Evolutionary conservation across 306 rosid species (phyloP), one percentile per base, ranked within the genome.

Genomic region (Parietaria judaica): DNA sequence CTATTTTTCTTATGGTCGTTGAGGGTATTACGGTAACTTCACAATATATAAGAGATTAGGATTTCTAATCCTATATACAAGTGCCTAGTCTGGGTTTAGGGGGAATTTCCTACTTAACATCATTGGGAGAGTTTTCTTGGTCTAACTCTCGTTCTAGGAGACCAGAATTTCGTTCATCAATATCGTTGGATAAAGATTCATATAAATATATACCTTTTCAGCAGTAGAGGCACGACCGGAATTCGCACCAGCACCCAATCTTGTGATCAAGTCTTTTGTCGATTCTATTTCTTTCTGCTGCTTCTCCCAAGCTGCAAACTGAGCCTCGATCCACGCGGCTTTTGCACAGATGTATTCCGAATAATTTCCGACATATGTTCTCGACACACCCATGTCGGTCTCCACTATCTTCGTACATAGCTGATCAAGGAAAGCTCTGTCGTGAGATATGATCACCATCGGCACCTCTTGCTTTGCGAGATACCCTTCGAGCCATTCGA

Each of bases 321-420:
- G 96, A 62, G 88, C 64, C 77, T 88, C 98, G 62, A 82, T 80
- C 98, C 98, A 92, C 47, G 81, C 79, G 47, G 90, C 96, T 75
- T 76, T 92, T 55, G 91, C 78, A 74, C 80, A 8, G 12, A 88
- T 62, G 72, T 70, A 92, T 76, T 86, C 75, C 7, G 98, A 92
- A 82, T 92, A 92, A 69, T 92, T 92, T 64, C 98, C 98, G 35
- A 66, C 88, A 56, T 51, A 92, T 9, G 95, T 92, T 65, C 94
- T 84, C 64, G 95, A 75, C 17, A 88, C 84, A 59, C 96, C 99
- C 95, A 92, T 80, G 61, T 88, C 99, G 64, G 99, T 92, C 75
- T 92, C 99, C 89, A 92, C 99, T 66, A 92, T 92, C 78, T 92
- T 92, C 14, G 96, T 88, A 74, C 99, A 92, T 64, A 92, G 86